A percentile compares a stretch with the other conserved stretches of the same genome.
phyloP scores from a whole-genome alignment of 805 yeast species.

The Lachancea thermotolerans region DNA sequence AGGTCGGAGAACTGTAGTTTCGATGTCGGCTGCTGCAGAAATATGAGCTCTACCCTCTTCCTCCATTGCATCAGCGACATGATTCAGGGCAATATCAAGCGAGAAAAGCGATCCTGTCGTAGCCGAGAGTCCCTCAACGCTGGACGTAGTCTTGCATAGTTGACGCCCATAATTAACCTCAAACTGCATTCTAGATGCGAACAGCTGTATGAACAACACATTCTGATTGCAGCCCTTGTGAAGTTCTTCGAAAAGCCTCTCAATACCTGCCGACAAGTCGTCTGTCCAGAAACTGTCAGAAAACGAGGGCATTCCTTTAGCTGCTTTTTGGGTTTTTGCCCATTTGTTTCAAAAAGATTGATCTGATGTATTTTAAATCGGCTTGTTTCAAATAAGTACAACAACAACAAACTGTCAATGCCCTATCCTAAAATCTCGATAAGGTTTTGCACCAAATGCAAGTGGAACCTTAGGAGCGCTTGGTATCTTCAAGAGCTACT shows the following conservation, averaged over 20 bases:
- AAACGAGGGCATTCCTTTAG: slow-evolving; percentile 41
- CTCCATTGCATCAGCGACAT: slow-evolving; percentile 48
- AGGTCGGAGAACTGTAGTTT: slow-evolving; percentile 56
- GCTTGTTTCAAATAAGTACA: slow-evolving; percentile 2
- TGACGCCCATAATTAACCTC: slow-evolving; percentile 61
- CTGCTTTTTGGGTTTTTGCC: not conserved
- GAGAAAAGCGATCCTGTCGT: slow-evolving; percentile 28
- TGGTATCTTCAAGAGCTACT: slow-evolving; percentile 84
- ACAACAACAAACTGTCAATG: slow-evolving; percentile 10
- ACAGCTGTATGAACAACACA: slow-evolving; percentile 57
- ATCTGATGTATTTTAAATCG: not conserved
- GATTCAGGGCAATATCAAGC: slow-evolving; percentile 40
- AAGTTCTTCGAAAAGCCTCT: slow-evolving; percentile 45
- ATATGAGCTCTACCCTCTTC: slow-evolving; percentile 58
- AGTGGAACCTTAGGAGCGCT: slow-evolving; percentile 81
- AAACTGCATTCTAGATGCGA: slow-evolving; percentile 63
- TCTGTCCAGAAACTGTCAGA: slow-evolving; percentile 73
- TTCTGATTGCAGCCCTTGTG: slow-evolving; percentile 64
- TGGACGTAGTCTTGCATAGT: slow-evolving; percentile 29
- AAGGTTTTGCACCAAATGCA: slow-evolving; percentile 73
- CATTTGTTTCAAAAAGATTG: not conserved
- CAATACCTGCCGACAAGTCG: slow-evolving; percentile 53
- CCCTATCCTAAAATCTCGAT: slow-evolving; percentile 59
- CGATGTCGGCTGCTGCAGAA: slow-evolving; percentile 56
- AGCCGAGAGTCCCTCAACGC: slow-evolving; percentile 18